A percentile compares a stretch with the other conserved stretches of the same genome.
phyloP scores from a whole-genome alignment of 192 early-diverging fungal genomes.

The Coemansia sp. region DNA sequence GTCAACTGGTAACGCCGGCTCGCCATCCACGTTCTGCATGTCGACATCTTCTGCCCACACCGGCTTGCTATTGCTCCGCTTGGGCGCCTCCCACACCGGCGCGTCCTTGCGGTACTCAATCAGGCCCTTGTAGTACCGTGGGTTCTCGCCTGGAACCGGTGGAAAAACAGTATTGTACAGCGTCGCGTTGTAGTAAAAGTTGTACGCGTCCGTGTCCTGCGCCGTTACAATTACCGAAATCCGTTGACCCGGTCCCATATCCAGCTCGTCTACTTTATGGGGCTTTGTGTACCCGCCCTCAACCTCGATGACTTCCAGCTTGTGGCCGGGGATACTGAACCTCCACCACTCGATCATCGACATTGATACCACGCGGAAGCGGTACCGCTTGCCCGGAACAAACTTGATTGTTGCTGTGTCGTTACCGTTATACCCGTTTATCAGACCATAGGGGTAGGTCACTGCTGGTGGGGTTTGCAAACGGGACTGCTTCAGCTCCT shows the following conservation, averaged over 20 bases:
- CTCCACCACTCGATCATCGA: constrained; percentile 62
- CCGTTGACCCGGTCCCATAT: constrained; percentile 70
- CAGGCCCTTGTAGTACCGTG: not conserved
- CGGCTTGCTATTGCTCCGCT: not conserved
- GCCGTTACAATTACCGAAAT: constrained; percentile 73
- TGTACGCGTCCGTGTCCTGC: constrained; percentile 41
- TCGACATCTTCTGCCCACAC: not conserved
- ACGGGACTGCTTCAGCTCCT: constrained; percentile 37
- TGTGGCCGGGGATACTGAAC: constrained; percentile 71
- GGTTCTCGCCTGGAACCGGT: not conserved
- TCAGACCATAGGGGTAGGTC: constrained; percentile 3
- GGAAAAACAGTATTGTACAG: not conserved
- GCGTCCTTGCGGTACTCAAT: not conserved
- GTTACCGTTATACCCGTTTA: constrained; percentile 45
- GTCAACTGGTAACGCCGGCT: not conserved
- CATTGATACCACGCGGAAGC: constrained; percentile 70
- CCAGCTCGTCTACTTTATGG: constrained; percentile 48
- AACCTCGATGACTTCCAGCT: constrained; percentile 70
- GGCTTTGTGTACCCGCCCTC: constrained; percentile 62
- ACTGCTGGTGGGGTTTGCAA: constrained; percentile 50
- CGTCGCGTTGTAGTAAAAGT: constrained; percentile 21
- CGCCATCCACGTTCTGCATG: not conserved
- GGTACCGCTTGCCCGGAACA: constrained; percentile 68
- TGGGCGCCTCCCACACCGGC: not conserved
- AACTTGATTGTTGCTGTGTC: constrained; percentile 52